Conservation (phyloP, 371 early-diverging fungal genomes). For the Mortierella sp. region DNA sequence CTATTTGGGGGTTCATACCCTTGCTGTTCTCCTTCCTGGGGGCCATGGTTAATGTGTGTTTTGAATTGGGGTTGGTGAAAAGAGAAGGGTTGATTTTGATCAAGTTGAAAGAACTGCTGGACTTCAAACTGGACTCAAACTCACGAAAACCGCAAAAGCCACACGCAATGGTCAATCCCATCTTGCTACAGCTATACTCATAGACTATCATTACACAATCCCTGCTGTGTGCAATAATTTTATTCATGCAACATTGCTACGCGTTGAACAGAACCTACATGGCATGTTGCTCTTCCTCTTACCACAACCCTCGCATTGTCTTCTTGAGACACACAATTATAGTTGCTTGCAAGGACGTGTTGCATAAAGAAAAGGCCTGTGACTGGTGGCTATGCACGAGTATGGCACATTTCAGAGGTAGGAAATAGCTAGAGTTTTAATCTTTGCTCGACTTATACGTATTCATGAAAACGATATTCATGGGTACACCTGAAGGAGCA, state of each 20-base stretch:
- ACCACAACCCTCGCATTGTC: too few relatives aligned
- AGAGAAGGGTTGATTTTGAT: constrained; percentile 8
- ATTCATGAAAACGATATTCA: constrained; percentile 52
- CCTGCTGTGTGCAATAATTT: too few relatives aligned
- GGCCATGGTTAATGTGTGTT: constrained; percentile 23
- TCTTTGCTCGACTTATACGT: constrained; percentile 54
- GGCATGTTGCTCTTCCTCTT: too few relatives aligned
- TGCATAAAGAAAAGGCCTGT: too few relatives aligned
- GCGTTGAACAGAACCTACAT: too few relatives aligned
- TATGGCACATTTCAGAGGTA: background rate
- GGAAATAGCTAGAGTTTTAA: constrained; percentile 7
- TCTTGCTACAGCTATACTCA: too few relatives aligned
- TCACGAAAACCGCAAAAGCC: background rate
- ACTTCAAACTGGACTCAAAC: background rate
- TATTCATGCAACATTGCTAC: too few relatives aligned
- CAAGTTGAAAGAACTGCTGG: background rate
- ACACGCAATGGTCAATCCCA: too few relatives aligned
- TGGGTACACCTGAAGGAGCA: constrained; percentile 53
- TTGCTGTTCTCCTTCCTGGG: constrained; percentile 53
- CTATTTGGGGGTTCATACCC: constrained; percentile 17
- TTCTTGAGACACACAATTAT: too few relatives aligned
- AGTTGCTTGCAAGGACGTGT: too few relatives aligned
- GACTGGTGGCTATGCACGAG: too few relatives aligned
- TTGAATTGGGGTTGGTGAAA: background rate
- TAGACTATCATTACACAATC: too few relatives aligned